These are phyloP conservation scores for Hibiscus tridactylites DNA, from an alignment of 345 rosid genomes.

Conservation along the genomic window DNA sequence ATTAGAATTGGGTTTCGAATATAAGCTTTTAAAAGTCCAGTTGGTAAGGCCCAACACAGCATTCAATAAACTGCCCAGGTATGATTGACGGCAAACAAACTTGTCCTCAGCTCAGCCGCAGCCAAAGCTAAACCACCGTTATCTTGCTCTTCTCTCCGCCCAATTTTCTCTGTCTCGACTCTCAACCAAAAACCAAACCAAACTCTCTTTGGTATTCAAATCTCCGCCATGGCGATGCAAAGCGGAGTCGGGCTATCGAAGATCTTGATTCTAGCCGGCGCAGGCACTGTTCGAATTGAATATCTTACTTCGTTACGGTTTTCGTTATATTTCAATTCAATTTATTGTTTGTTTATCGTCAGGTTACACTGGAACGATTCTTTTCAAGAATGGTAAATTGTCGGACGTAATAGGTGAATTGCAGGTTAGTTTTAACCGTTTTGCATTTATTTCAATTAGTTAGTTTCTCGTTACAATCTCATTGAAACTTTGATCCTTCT, in stretches of 20 bases:
- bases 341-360: background rate
- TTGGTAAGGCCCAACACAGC: too few relatives aligned
- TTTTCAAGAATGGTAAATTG: slow-evolving; percentile 73
- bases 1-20: too few relatives aligned
- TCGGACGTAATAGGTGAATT: slow-evolving; percentile 68
- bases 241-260: slow-evolving; percentile 57
- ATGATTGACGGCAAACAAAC: too few relatives aligned
- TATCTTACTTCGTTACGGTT: background rate
- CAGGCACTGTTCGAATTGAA: slow-evolving; percentile 34
- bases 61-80: too few relatives aligned
- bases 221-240: slow-evolving; percentile 65
- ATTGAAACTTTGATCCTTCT: background rate
- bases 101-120: too few relatives aligned
- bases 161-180: background rate
- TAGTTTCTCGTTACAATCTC: background rate
- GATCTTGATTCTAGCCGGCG: slow-evolving; percentile 74
- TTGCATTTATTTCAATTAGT: background rate
- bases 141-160: too few relatives aligned
- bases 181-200: background rate
- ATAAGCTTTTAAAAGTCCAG: too few relatives aligned
- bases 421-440: slow-evolving; percentile 36
- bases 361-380: slow-evolving; percentile 79
- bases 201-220: background rate
- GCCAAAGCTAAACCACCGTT: too few relatives aligned
- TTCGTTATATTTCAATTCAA: background rate